These are phyloP conservation scores for Phyllosticta ampelicida DNA, from an alignment of 2,329 filamentous ascomycete genomes.

Conservation along the genomic window DNA sequence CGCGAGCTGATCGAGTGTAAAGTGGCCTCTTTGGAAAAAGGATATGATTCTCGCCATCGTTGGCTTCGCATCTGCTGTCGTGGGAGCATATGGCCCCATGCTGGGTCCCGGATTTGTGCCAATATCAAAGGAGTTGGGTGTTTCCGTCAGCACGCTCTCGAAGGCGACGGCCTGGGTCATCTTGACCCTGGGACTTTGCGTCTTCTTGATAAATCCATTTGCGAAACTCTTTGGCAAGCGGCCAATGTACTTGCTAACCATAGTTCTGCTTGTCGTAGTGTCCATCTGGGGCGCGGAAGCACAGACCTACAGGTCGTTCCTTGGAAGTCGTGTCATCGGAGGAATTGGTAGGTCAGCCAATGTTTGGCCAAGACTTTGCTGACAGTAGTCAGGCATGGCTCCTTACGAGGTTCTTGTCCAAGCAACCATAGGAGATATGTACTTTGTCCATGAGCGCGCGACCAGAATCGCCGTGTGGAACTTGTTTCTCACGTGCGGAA, in stretches of 20 bases:
- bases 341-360: slow-evolving; percentile 24
- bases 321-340: slow-evolving; percentile 37
- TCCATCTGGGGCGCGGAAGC: slow-evolving; percentile 39
- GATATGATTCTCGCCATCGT: slow-evolving; percentile 57
- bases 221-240: slow-evolving; percentile 42
- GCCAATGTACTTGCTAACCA: slow-evolving; percentile 40
- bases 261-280: slow-evolving; percentile 37
- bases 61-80: slow-evolving; percentile 36
- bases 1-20: neutral
- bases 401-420: slow-evolving; percentile 44
- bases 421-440: slow-evolving; percentile 38
- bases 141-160: slow-evolving; percentile 34
- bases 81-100: slow-evolving; percentile 44
- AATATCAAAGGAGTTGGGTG: slow-evolving; percentile 34
- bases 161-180: slow-evolving; percentile 41
- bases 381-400: slow-evolving; percentile 29
- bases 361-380: neutral
- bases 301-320: slow-evolving; percentile 35
- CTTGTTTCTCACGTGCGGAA: slow-evolving; percentile 30
- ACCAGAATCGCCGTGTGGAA: slow-evolving; percentile 31
- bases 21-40: slow-evolving; percentile 72
- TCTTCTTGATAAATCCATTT: slow-evolving; percentile 42
- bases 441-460: slow-evolving; percentile 35
- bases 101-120: slow-evolving; percentile 40
- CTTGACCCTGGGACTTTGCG: slow-evolving; percentile 37